Evolutionary conservation across 2,329 filamentous ascomycete species (phyloP).

Genomic region (Cladosporium phlei): DNA sequence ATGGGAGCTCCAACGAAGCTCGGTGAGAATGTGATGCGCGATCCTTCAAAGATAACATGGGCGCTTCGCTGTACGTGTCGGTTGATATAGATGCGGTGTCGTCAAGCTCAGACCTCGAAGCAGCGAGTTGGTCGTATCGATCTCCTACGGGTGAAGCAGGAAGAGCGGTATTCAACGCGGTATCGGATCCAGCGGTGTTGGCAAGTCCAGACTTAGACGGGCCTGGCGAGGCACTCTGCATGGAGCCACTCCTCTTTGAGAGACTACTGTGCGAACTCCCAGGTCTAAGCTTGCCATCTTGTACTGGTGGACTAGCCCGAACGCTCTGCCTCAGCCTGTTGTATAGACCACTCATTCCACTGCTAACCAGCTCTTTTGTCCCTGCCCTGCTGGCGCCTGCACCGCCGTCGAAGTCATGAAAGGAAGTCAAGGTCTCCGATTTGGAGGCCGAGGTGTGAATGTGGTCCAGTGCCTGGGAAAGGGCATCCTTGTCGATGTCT

Average conservation of each 20-base stretch:
- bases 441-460: conserved; percentile 88
- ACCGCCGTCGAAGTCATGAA: conserved; percentile 90
- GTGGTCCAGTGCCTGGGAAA: conserved; percentile 73
- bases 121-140: neutral
- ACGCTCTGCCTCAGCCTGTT: conserved; percentile 61
- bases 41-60: conserved; percentile 1
- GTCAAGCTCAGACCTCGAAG: neutral
- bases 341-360: conserved; percentile 73
- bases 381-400: conserved; percentile 20
- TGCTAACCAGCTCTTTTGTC: conserved; percentile 34
- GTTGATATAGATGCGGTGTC: conserved; percentile 2
- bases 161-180: neutral
- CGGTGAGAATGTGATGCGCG: conserved; percentile 7
- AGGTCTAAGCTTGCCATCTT: conserved; percentile 22
- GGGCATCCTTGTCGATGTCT: conserved; percentile 63
- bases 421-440: conserved; percentile 79
- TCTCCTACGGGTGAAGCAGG: conserved; percentile 4
- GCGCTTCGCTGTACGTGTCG: conserved; percentile 4
- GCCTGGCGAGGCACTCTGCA: conserved; percentile 4
- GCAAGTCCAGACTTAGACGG: neutral
- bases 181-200: neutral
- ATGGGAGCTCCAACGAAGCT: conserved; percentile 7
- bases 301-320: conserved; percentile 18
- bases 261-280: conserved; percentile 19
- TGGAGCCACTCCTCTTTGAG: conserved; percentile 8